Percentiles rank a stretch among this genome's conserved stretches.
Evolutionary conservation across 352 stramenopile species (phyloP).

Genomic region (Globisporangium alternatum): DNA sequence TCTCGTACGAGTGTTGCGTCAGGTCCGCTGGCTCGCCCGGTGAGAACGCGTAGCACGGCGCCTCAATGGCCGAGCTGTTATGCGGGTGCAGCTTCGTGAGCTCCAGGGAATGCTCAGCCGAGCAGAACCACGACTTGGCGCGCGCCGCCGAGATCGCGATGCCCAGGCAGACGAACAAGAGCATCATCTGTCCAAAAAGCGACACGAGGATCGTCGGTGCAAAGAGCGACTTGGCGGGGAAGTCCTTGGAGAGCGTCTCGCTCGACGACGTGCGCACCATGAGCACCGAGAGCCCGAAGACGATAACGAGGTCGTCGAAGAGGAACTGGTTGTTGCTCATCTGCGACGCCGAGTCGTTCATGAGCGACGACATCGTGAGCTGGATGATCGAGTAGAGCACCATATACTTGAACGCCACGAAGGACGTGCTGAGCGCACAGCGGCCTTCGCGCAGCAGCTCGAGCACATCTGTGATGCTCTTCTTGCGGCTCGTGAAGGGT

Average conservation of each 20-base stretch:
- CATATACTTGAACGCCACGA: constrained; percentile 91
- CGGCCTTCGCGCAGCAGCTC: constrained; percentile 87
- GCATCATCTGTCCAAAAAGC: constrained; percentile 49
- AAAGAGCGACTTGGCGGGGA: constrained; percentile 62
- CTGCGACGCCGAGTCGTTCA: constrained; percentile 60
- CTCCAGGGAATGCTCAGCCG: constrained; percentile 34
- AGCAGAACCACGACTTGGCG: constrained; percentile 63
- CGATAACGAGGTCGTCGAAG: constrained; percentile 71
- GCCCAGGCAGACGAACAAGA: constrained; percentile 53
- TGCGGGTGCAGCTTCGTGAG: constrained; percentile 32
- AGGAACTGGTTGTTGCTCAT: constrained; percentile 82
- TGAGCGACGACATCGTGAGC: constrained; percentile 60
- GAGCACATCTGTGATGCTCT: constrained; percentile 79
- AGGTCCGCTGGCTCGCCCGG: constrained; percentile 45
- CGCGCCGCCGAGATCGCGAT: constrained; percentile 56
- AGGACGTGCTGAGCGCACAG: constrained; percentile 86
- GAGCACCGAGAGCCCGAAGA: constrained; percentile 65
- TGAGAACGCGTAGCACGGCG: constrained; percentile 67
- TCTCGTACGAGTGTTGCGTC: constrained; percentile 73
- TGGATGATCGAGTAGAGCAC: constrained; percentile 91
- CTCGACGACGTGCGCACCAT: constrained; percentile 63
- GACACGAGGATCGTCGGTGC: constrained; percentile 53
- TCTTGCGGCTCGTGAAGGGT: constrained; percentile 88
- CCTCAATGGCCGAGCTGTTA: constrained; percentile 36
- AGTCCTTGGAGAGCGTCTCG: constrained; percentile 34